Conservation (phyloP, 352 stramenopile genomes). For the Elongisporangium undulatum region DNA sequence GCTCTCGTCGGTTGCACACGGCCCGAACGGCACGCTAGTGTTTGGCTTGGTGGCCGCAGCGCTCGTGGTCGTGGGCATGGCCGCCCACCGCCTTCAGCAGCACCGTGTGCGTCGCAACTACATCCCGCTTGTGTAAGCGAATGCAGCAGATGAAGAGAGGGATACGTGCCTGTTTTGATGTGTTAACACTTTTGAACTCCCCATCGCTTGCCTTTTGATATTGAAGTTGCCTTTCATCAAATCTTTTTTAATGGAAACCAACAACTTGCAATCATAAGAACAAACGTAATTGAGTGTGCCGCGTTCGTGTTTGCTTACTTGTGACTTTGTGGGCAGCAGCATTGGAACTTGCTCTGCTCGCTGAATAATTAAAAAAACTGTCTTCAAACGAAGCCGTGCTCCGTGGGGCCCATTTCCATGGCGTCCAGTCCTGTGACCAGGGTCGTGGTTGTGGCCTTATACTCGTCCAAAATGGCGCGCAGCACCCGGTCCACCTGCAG, state of each 20-base stretch:
- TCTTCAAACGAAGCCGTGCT: not conserved
- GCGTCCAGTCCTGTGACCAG: not conserved
- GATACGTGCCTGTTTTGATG: conserved; percentile 1
- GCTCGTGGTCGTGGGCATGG: conserved; percentile 33
- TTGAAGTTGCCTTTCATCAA: not conserved
- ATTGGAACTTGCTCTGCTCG: not conserved
- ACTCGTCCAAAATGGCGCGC: not conserved
- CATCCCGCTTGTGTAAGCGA: conserved; percentile 35
- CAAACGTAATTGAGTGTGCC: no score
- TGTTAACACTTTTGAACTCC: not conserved
- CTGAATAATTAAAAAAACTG: not conserved
- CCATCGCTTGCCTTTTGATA: not conserved
- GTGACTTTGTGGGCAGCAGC: no score
- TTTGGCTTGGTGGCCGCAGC: conserved; percentile 29
- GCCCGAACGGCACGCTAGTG: conserved; percentile 25
- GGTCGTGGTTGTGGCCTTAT: not conserved
- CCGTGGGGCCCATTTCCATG: not conserved
- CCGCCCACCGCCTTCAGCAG: conserved; percentile 36
- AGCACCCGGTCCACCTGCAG: not conserved
- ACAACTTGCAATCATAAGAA: no score
- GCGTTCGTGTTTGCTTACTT: no score
- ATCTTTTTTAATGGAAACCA: no score
- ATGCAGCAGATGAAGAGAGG: not conserved
- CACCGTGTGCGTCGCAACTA: conserved; percentile 49
- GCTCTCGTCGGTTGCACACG: conserved; percentile 15